Percentiles rank a stretch among this genome's conserved stretches.
Evolutionary conservation across 2,329 filamentous ascomycete genomes (phyloP).

Genomic region (Nannizzia gypsea): DNA sequence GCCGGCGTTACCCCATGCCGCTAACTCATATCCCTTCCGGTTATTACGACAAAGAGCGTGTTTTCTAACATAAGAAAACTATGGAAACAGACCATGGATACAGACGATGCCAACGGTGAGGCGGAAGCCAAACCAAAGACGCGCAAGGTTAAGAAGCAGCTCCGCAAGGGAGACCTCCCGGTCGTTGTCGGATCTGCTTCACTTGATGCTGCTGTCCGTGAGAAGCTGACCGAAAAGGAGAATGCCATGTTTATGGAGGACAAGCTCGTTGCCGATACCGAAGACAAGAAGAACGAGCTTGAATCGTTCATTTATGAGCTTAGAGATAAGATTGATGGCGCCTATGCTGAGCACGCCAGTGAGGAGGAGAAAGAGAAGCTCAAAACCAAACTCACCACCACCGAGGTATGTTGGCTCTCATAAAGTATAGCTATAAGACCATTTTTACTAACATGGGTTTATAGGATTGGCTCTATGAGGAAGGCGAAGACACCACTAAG

Average conservation of each 20-base stretch:
- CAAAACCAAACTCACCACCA: conserved; percentile 66
- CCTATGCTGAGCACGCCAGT: conserved; percentile 75
- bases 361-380: conserved; percentile 89
- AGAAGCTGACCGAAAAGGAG: conserved; percentile 66
- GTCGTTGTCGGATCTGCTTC: conserved; percentile 73
- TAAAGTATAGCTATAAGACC: neutral
- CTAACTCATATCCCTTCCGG: conserved; percentile 10
- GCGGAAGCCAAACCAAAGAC: conserved; percentile 65
- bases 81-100: conserved; percentile 64
- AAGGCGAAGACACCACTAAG: conserved; percentile 89
- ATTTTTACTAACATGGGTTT: conserved; percentile 15
- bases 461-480: conserved; percentile 96
- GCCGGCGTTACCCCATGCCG: conserved; percentile 4
- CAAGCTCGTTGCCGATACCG: conserved; percentile 94
- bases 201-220: conserved; percentile 58
- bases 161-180: conserved; percentile 90
- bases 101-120: conserved; percentile 52
- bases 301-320: conserved; percentile 96
- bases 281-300: conserved; percentile 99
- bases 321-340: conserved; percentile 86
- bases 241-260: conserved; percentile 90
- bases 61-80: conserved; percentile 19
- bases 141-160: conserved; percentile 98
- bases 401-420: conserved; percentile 55
- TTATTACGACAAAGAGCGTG: conserved; percentile 12